Evolutionary conservation across 352 stramenopile genomes (phyloP).

Genomic region (Phytophthora tubulina): DNA sequence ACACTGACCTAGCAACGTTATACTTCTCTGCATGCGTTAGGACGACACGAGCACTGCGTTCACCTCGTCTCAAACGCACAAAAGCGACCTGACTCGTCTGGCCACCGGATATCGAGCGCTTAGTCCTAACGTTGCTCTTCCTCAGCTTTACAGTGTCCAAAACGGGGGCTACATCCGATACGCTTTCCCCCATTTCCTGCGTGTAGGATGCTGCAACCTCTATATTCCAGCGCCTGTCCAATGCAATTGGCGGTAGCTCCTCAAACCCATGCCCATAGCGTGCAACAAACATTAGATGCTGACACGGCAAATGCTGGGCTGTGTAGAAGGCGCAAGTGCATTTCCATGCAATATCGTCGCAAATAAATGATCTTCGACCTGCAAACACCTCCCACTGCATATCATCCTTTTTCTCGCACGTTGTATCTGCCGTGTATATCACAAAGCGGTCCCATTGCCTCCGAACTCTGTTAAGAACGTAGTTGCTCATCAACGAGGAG

Average conservation of each 20-base stretch:
- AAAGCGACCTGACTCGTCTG: not conserved
- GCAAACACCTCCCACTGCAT: not conserved
- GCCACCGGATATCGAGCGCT: not conserved
- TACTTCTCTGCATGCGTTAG: not conserved
- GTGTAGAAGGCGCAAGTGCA: slow-evolving; percentile 1
- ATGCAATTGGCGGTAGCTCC: not conserved
- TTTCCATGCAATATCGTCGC: slow-evolving; percentile 1
- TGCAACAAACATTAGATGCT: not conserved
- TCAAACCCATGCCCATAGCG: not conserved
- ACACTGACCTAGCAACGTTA: too few relatives aligned
- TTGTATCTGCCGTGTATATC: too few relatives aligned
- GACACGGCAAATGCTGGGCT: not conserved
- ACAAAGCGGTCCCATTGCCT: too few relatives aligned
- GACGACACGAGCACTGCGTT: not conserved
- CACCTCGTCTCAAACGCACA: not conserved
- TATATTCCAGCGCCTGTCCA: not conserved
- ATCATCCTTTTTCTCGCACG: too few relatives aligned
- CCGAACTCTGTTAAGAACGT: too few relatives aligned
- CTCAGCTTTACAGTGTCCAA: not conserved
- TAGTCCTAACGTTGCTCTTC: not conserved
- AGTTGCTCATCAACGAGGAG: too few relatives aligned
- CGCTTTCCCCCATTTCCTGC: not conserved
- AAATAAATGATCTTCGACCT: not conserved
- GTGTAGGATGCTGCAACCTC: not conserved
- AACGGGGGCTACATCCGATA: too few relatives aligned